Percentiles rank a stretch among this genome's conserved stretches.
These are phyloP conservation scores for Eragrostis nindensis DNA, from an alignment of 176 grass and related monocot species.

Conservation along the genomic window DNA sequence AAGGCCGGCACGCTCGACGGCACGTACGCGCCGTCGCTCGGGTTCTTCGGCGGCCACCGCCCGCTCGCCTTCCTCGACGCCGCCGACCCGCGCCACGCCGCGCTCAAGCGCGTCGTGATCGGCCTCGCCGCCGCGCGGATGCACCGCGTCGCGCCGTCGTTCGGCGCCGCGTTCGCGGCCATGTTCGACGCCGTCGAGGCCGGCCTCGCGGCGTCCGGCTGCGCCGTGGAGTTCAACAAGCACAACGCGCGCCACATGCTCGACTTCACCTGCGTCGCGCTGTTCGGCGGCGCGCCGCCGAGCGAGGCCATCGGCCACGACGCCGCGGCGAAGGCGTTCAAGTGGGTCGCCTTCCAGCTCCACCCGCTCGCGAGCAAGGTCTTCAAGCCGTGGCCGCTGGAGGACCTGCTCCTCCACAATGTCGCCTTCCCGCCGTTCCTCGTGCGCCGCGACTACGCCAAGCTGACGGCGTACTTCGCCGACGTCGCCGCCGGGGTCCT, in stretches of 20 bases:
- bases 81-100: conserved; percentile 54
- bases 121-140: conserved; percentile 50
- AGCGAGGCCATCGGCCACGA: conserved; percentile 40
- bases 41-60: conserved; percentile 61
- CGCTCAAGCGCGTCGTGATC: conserved; percentile 59
- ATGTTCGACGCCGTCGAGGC: conserved; percentile 49
- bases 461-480: conserved; percentile 56
- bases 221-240: conserved; percentile 54
- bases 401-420: conserved; percentile 71
- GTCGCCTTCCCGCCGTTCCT: conserved; percentile 63
- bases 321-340: conserved; percentile 42
- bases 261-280: conserved; percentile 56
- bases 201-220: not conserved
- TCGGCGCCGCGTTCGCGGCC: conserved; percentile 35
- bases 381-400: conserved; percentile 52
- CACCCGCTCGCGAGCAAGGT: conserved; percentile 58
- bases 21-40: conserved; percentile 60
- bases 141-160: conserved; percentile 50
- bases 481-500: conserved; percentile 37
- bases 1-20: conserved; percentile 73
- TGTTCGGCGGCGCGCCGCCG: conserved; percentile 56
- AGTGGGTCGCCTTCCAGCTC: conserved; percentile 72
- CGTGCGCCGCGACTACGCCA: conserved; percentile 61
- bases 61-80: conserved; percentile 73
- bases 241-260: conserved; percentile 46